Evolutionary conservation across 768 basidiomycete genomes (phyloP).

Genomic region (Pulveroboletus sp.): DNA sequence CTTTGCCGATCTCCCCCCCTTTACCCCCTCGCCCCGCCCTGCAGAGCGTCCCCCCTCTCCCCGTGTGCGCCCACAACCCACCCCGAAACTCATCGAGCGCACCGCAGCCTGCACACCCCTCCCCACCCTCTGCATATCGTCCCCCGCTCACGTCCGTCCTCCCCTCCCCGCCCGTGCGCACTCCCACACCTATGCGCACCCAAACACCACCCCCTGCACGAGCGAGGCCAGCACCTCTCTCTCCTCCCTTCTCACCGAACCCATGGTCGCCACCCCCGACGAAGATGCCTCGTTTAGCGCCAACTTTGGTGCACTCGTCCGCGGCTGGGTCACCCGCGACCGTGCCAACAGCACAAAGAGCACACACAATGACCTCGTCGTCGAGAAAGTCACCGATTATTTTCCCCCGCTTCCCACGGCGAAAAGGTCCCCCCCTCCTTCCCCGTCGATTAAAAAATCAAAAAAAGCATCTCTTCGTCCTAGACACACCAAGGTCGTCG

Average conservation of each 20-base stretch:
- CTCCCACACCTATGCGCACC: conserved; percentile 32
- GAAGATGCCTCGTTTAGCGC: conserved; percentile 43
- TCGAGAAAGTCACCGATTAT: conserved; percentile 32
- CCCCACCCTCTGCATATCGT: conserved; percentile 53
- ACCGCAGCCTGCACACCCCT: conserved; percentile 29
- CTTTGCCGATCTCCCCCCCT: conserved; percentile 19
- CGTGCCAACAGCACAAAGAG: conserved; percentile 22
- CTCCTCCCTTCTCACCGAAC: conserved; percentile 47
- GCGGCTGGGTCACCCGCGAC: conserved; percentile 26
- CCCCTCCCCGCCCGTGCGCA: conserved; percentile 31
- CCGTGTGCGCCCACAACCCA: conserved; percentile 21
- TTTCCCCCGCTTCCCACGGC: conserved; percentile 20
- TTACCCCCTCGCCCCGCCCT: conserved; percentile 1
- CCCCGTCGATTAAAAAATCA: conserved; percentile 16
- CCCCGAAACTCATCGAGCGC: conserved; percentile 36
- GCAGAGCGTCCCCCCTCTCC: conserved; percentile 19
- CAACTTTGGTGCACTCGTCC: conserved; percentile 43
- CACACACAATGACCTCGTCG: conserved; percentile 26
- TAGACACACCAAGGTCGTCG: conserved; percentile 14
- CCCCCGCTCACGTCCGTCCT: conserved; percentile 31
- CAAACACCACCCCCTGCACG: conserved; percentile 32
- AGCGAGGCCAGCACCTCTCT: conserved; percentile 49
- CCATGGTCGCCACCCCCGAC: conserved; percentile 38
- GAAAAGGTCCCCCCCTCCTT: conserved; percentile 13
- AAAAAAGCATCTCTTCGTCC: conserved; percentile 10